Percentiles rank a stretch among this genome's conserved stretches.
These are phyloP conservation scores for Flaveria sonorensis DNA, from an alignment of 129 eudicot genomes.

Conservation along the genomic window DNA sequence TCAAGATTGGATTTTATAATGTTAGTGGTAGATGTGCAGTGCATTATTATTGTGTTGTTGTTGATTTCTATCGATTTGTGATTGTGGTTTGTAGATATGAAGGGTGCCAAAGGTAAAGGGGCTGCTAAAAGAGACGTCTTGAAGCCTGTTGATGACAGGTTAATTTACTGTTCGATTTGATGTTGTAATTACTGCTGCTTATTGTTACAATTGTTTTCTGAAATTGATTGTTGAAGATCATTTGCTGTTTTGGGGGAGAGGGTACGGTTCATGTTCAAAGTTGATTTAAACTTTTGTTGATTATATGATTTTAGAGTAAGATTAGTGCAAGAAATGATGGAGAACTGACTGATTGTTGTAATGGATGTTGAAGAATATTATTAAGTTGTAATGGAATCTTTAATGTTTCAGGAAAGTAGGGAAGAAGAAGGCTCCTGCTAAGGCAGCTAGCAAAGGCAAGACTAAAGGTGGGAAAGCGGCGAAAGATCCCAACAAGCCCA, in stretches of 20 bases:
- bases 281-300: background rate
- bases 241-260: no score
- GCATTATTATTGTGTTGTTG: background rate
- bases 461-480: conserved; percentile 62
- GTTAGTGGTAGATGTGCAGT: no score
- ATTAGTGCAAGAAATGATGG: background rate
- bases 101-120: conserved; percentile 74
- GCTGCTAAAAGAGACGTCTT: conserved; percentile 58
- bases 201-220: background rate
- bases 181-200: background rate
- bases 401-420: conserved; percentile 64
- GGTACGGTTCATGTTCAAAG: no score
- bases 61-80: background rate
- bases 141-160: conserved; percentile 86
- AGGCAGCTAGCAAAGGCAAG: conserved; percentile 47
- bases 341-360: background rate
- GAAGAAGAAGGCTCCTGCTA: conserved; percentile 70
- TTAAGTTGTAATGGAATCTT: background rate
- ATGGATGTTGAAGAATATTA: background rate
- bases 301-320: background rate
- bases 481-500: conserved; percentile 94
- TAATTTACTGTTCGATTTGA: background rate
- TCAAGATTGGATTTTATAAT: no score
- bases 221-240: background rate
- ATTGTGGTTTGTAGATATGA: conserved; percentile 46